Conservation (phyloP, 257 asterid species). For the Catharanthus roseus region DNA sequence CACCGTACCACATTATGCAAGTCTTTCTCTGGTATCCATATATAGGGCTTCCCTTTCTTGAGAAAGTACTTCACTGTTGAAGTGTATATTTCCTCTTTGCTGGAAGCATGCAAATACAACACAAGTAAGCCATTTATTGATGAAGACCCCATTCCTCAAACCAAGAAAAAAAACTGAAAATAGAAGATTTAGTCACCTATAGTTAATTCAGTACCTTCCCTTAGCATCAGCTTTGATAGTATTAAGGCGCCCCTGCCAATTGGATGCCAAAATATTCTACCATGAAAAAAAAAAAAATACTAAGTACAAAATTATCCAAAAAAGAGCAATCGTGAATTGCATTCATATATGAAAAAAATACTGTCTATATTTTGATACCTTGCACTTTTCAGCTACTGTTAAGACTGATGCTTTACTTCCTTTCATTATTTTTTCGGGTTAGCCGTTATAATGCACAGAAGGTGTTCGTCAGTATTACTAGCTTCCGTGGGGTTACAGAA, state of each 20-base stretch:
- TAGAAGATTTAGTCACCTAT: background rate
- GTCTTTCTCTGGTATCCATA: conserved; percentile 90
- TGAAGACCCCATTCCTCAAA: background rate
- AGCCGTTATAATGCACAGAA: conserved; percentile 4
- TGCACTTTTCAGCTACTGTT: conserved; percentile 72
- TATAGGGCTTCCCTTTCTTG: conserved; percentile 66
- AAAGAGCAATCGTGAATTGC: background rate
- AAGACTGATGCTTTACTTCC: conserved; percentile 47
- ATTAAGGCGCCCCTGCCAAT: conserved; percentile 78
- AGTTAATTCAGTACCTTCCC: conserved; percentile 49
- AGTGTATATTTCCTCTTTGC: conserved; percentile 74
- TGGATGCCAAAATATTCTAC: conserved; percentile 77
- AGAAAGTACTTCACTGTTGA: conserved; percentile 76
- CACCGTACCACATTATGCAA: conserved; percentile 77
- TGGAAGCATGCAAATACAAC: conserved; percentile 15
- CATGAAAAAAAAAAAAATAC: background rate
- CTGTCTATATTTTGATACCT: conserved; percentile 28
- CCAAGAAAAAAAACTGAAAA: background rate
- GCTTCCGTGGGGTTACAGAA: too few species aligned
- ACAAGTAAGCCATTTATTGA: background rate
- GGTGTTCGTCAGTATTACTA: conserved; percentile 24
- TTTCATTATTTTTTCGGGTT: conserved; percentile 23
- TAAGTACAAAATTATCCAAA: background rate
- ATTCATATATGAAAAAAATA: background rate
- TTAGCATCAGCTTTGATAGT: conserved; percentile 79